Percentiles rank a stretch among this genome's conserved stretches.
phyloP scores from a whole-genome alignment of 768 basidiomycete species.

The Xerocomus brunneocitrinus region DNA sequence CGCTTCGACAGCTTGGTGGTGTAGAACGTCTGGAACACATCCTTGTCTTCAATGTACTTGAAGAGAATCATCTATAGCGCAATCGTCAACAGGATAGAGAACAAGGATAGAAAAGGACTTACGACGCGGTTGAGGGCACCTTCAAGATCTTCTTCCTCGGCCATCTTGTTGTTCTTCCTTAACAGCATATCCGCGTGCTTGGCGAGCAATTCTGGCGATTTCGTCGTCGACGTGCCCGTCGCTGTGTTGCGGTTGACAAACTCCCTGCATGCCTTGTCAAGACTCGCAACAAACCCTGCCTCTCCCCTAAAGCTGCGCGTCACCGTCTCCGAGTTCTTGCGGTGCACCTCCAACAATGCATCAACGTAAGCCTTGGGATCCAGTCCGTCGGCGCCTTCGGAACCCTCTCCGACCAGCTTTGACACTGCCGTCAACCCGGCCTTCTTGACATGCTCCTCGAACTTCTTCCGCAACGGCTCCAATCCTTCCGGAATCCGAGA shows the following conservation, averaged over 20 bases:
- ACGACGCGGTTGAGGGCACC: constrained; percentile 88
- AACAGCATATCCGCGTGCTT: constrained; percentile 88
- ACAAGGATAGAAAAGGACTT: constrained; percentile 25
- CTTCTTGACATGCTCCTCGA: constrained; percentile 94
- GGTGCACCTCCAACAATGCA: constrained; percentile 84
- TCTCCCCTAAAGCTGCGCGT: constrained; percentile 87
- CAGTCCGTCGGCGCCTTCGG: constrained; percentile 51
- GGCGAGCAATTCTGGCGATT: constrained; percentile 88
- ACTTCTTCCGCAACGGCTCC: constrained; percentile 85
- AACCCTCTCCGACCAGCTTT: constrained; percentile 56
- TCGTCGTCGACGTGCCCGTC: constrained; percentile 76
- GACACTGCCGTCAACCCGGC: constrained; percentile 80
- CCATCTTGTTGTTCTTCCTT: constrained; percentile 92
- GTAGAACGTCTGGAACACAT: constrained; percentile 98
- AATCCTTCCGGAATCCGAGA: constrained; percentile 87
- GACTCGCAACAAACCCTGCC: constrained; percentile 86
- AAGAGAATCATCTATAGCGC: constrained; percentile 83
- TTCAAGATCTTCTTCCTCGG: constrained; percentile 89
- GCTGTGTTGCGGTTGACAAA: constrained; percentile 93
- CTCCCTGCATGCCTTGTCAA: constrained; percentile 93
- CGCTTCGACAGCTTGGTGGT: constrained; percentile 90
- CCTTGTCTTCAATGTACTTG: constrained; percentile 98
- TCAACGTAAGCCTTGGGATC: constrained; percentile 96
- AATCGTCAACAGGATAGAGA: constrained; percentile 1
- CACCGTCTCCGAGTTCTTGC: constrained; percentile 88